phyloP scores from a whole-genome alignment of 352 stramenopile genomes.

The Globisporangium okanoganense region DNA sequence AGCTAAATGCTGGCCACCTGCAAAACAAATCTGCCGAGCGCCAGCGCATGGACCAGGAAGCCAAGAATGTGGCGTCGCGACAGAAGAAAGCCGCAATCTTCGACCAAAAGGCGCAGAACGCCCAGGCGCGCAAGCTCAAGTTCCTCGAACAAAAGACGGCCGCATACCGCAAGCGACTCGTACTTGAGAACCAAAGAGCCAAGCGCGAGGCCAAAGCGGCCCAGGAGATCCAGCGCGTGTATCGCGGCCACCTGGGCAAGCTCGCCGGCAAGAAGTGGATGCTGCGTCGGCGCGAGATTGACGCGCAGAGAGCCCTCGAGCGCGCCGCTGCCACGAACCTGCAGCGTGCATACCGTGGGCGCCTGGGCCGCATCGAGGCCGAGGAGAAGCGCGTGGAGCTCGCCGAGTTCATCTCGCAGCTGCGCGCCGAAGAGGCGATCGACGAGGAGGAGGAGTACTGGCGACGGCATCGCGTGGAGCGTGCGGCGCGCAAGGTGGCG shows the following conservation, averaged over 20 bases:
- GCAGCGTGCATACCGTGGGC: conserved; percentile 84
- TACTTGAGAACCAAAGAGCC: conserved; percentile 55
- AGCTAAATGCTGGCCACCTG: neutral
- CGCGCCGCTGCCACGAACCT: conserved; percentile 77
- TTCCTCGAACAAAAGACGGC: conserved; percentile 60
- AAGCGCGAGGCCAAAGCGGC: conserved; percentile 51
- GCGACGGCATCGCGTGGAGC: conserved; percentile 49
- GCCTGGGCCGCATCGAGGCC: conserved; percentile 75
- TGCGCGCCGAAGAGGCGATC: conserved; percentile 88
- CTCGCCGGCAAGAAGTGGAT: conserved; percentile 83
- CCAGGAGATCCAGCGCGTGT: conserved; percentile 67
- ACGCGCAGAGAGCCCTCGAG: conserved; percentile 76
- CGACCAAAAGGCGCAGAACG: conserved; percentile 57
- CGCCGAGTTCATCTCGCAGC: conserved; percentile 90
- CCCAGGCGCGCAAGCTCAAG: conserved; percentile 54
- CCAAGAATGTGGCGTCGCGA: conserved; percentile 36
- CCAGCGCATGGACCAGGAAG: conserved; percentile 48
- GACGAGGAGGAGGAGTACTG: conserved; percentile 87
- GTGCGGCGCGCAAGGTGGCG: conserved; percentile 39
- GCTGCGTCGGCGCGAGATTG: conserved; percentile 76
- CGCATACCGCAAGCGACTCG: conserved; percentile 59
- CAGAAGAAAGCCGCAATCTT: conserved; percentile 35
- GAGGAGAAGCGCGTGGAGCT: conserved; percentile 87
- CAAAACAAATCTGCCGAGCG: conserved; percentile 37
- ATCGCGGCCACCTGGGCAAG: conserved; percentile 74